Conservation (phyloP, 805 yeast genomes). For the Schwanniomyces yamadae region DNA sequence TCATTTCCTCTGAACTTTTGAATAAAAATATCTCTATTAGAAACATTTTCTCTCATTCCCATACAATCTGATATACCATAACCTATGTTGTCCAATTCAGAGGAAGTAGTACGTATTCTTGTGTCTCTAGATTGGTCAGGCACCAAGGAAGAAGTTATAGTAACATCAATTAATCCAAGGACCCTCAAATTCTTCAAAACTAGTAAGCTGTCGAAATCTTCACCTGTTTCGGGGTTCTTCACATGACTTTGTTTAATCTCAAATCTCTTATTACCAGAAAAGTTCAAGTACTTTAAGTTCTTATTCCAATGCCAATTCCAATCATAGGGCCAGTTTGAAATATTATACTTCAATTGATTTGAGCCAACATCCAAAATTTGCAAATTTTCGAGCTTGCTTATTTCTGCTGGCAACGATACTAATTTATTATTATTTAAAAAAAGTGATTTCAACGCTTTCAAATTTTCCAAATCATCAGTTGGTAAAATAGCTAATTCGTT, state of each 20-base stretch:
- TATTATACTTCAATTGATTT: constrained; percentile 85
- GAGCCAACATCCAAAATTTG: constrained; percentile 86
- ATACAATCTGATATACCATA: constrained; percentile 91
- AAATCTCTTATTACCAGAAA: constrained; percentile 88
- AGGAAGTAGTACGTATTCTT: constrained; percentile 88
- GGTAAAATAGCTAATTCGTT: constrained; percentile 77
- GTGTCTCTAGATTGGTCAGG: constrained; percentile 85
- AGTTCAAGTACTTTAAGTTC: constrained; percentile 73
- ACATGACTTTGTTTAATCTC: constrained; percentile 74
- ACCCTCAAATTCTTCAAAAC: constrained; percentile 65
- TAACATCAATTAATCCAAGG: constrained; percentile 92
- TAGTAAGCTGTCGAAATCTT: constrained; percentile 66
- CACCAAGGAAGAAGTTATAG: constrained; percentile 80
- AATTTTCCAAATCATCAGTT: constrained; percentile 73
- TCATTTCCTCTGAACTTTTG: constrained; percentile 85
- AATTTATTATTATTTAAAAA: constrained; percentile 82
- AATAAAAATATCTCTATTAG: constrained; percentile 80
- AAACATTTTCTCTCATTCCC: constrained; percentile 63
- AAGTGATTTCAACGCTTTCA: constrained; percentile 57
- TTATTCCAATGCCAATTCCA: constrained; percentile 96
- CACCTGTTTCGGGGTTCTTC: constrained; percentile 52
- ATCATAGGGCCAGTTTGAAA: constrained; percentile 91
- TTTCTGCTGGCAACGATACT: constrained; percentile 84
- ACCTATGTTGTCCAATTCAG: constrained; percentile 69
- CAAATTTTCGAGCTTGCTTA: constrained; percentile 64